A percentile compares a stretch with the other conserved stretches of the same genome.
Conservation (phyloP, 2,329 filamentous ascomycete species). For the Penicillium brasilianum region DNA sequence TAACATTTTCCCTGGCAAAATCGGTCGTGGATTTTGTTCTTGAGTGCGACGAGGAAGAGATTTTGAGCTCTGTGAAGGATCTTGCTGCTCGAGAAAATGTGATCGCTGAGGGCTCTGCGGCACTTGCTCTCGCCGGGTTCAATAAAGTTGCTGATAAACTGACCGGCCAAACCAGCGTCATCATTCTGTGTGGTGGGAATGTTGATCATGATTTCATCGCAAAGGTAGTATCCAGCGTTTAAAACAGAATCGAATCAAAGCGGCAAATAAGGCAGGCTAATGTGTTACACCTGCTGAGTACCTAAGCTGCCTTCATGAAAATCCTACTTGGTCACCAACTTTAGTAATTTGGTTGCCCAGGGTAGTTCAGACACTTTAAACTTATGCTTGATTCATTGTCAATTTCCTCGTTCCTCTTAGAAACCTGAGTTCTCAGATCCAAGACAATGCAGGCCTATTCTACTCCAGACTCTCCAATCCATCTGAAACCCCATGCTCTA, state of each 20-base stretch:
- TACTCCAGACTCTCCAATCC: no score
- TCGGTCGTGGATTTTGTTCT: background rate
- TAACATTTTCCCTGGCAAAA: background rate
- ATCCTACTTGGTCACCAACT: no score
- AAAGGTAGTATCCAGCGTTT: background rate
- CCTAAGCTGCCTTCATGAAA: no score
- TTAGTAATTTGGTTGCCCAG: no score
- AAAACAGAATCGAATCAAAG: constrained; percentile 40
- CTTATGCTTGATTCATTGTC: no score
- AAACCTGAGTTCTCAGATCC: no score
- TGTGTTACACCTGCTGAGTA: no score
- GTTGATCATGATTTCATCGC: background rate
- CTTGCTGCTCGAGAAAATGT: background rate
- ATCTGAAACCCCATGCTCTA: no score
- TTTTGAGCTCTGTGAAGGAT: background rate
- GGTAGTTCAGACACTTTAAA: no score
- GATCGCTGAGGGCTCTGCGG: background rate
- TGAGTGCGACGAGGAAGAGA: background rate
- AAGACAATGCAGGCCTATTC: no score
- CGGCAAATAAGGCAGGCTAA: no score
- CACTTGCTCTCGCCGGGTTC: background rate
- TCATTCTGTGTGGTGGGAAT: background rate
- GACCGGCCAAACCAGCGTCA: background rate
- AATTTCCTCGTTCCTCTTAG: no score
- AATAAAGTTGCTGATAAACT: background rate